A percentile compares a stretch with the other conserved stretches of the same genome.
Evolutionary conservation across 257 asterid genomes (phyloP).

Genomic region (Capsicum rhomboideum): DNA sequence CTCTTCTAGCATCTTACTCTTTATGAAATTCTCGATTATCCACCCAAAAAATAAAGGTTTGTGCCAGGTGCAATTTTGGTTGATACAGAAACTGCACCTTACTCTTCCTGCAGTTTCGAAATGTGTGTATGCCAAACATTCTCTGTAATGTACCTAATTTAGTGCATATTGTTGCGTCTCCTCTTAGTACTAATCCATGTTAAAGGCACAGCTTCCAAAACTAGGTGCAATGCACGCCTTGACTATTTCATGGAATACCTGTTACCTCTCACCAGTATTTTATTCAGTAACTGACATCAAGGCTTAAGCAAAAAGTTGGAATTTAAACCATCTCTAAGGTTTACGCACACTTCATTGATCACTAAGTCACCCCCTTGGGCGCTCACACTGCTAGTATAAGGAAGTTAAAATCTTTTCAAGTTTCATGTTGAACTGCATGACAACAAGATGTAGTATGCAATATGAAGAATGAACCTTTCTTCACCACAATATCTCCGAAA

Average conservation of each 20-base stretch:
- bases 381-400: background rate
- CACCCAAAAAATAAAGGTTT: too few relatives aligned
- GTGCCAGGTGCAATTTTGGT: background rate
- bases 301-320: too few relatives aligned
- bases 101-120: background rate
- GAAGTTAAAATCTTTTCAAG: background rate
- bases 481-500: background rate
- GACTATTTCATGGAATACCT: too few relatives aligned
- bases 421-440: background rate
- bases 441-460: background rate
- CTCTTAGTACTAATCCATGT: background rate
- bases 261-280: background rate
- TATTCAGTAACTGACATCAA: too few relatives aligned
- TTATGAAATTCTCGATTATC: too few relatives aligned
- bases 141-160: too few relatives aligned
- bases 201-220: background rate
- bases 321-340: background rate
- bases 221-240: background rate
- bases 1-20: background rate
- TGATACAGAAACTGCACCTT: too few relatives aligned
- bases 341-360: background rate
- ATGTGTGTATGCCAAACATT: background rate
- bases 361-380: rapidly evolving
- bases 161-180: background rate
- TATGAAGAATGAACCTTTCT: background rate